Conservation (phyloP, 2,329 filamentous ascomycete genomes). For the Alternaria consortialis region DNA sequence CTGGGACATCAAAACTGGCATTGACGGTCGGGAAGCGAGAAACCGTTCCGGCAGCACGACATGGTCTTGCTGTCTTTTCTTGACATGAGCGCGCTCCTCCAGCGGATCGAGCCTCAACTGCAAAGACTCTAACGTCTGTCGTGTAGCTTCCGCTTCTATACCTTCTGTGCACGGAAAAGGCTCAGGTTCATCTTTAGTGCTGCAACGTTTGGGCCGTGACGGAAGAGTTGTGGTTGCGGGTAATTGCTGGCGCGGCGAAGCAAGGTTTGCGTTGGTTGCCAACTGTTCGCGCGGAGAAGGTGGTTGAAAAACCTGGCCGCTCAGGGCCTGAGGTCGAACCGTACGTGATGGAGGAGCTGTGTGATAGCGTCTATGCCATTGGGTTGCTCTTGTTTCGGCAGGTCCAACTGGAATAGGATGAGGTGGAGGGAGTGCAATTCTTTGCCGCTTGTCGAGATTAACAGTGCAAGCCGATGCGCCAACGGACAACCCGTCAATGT, state of each 20-base stretch:
- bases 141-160: slow-evolving; percentile 1
- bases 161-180: background rate
- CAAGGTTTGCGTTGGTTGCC: background rate
- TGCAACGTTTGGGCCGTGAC: background rate
- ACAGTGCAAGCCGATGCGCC: background rate
- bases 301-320: background rate
- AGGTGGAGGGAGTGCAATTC: background rate
- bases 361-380: background rate
- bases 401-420: background rate
- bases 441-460: background rate
- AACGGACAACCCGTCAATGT: background rate
- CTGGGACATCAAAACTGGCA: background rate
- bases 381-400: background rate
- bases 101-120: background rate
- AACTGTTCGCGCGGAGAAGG: background rate
- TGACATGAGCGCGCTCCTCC: background rate
- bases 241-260: background rate
- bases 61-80: background rate
- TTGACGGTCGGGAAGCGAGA: background rate
- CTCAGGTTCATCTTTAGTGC: background rate
- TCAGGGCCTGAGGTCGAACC: background rate
- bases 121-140: slow-evolving; percentile 1
- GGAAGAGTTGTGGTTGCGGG: background rate
- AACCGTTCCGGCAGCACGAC: background rate
- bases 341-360: background rate